Evolutionary conservation across 1,284 basidiomycete genomes (phyloP).

Genomic region (Cryptococcus sp.): DNA sequence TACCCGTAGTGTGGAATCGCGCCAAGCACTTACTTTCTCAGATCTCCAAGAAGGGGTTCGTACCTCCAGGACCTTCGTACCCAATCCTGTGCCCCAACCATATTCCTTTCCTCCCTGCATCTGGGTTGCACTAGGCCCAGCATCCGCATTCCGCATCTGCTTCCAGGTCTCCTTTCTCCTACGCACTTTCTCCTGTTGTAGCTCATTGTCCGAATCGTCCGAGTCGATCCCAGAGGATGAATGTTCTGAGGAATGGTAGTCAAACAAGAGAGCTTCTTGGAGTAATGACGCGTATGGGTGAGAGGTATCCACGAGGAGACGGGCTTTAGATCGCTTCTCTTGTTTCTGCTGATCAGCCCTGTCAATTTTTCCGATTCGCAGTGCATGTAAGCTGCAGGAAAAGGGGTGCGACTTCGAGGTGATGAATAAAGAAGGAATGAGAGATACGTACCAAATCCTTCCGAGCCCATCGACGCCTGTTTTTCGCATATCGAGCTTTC

Average conservation of each 20-base stretch:
- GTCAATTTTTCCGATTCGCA: background rate
- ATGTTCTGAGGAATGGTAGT: slow-evolving; percentile 48
- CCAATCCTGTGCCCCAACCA: slow-evolving; percentile 49
- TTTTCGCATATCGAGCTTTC: slow-evolving; percentile 39
- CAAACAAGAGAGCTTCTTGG: slow-evolving; percentile 33
- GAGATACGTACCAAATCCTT: slow-evolving; percentile 40
- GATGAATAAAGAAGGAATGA: background rate
- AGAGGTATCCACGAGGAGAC: background rate
- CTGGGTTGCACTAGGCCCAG: background rate
- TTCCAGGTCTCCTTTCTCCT: background rate
- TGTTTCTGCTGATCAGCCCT: slow-evolving; percentile 35
- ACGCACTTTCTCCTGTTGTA: background rate
- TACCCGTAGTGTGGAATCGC: background rate
- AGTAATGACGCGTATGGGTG: no score
- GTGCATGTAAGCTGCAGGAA: background rate
- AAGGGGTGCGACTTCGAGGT: background rate
- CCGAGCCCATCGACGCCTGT: slow-evolving; percentile 45
- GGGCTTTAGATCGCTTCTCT: slow-evolving; percentile 37
- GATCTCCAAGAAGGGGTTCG: slow-evolving; percentile 44
- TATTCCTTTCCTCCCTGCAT: slow-evolving; percentile 56
- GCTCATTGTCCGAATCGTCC: background rate
- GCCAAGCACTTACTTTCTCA: slow-evolving; percentile 19
- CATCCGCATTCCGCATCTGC: background rate
- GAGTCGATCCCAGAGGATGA: slow-evolving; percentile 36
- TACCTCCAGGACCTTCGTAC: slow-evolving; percentile 72